Conservation (phyloP, 805 yeast genomes). For the Ascoidea tarda region DNA sequence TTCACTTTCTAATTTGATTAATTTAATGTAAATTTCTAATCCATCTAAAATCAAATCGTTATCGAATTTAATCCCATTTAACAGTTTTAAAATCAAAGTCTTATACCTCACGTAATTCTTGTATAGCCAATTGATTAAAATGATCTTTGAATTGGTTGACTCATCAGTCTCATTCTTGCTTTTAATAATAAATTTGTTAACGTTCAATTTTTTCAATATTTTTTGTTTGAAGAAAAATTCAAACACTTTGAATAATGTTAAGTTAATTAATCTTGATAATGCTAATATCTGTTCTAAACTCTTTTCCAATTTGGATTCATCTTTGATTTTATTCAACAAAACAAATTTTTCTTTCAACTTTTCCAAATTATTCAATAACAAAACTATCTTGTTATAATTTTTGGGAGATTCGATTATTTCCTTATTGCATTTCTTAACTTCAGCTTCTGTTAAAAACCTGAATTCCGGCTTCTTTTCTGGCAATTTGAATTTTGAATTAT, state of each 20-base stretch:
- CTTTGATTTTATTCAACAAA: conserved; percentile 6
- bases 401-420: conserved; percentile 29
- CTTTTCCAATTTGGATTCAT: conserved; percentile 16
- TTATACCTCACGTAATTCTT: conserved; percentile 44
- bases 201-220: conserved; percentile 21
- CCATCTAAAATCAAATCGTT: conserved; percentile 37
- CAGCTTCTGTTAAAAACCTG: neutral
- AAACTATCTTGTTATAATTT: conserved; percentile 39
- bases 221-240: conserved; percentile 30
- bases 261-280: conserved; percentile 21
- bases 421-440: conserved; percentile 14
- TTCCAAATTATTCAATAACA: conserved; percentile 27
- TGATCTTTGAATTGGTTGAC: conserved; percentile 28
- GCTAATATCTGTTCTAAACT: conserved; percentile 10
- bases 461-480: neutral
- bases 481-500: too few relatives aligned
- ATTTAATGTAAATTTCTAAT: conserved; percentile 39
- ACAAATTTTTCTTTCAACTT: conserved; percentile 13
- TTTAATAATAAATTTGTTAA: conserved; percentile 1
- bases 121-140: conserved; percentile 50
- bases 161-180: conserved; percentile 6
- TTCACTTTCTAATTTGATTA: conserved; percentile 40
- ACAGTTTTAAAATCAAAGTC: conserved; percentile 24
- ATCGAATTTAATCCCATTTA: conserved; percentile 24
- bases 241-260: conserved; percentile 32